Evolutionary conservation across 768 basidiomycete species (phyloP).

Genomic region (Suillus occidentalis): DNA sequence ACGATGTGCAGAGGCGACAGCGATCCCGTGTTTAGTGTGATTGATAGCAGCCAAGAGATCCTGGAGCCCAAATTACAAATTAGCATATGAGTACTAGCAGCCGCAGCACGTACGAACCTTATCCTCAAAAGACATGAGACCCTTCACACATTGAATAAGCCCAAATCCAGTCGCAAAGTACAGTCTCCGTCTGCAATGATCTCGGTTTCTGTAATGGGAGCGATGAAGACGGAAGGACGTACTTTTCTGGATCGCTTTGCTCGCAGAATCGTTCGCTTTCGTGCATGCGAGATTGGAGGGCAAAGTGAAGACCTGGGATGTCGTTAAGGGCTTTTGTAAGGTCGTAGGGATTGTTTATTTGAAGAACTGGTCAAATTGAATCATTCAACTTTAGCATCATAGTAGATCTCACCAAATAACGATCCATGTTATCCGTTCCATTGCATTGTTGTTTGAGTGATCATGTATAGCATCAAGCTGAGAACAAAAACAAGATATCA

Average conservation of each 20-base stretch:
- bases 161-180: constrained; percentile 88
- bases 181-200: constrained; percentile 54
- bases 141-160: constrained; percentile 88
- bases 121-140: constrained; percentile 90
- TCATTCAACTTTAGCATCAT: constrained; percentile 8
- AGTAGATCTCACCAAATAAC: constrained; percentile 57
- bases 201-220: constrained; percentile 5
- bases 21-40: constrained; percentile 72
- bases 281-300: constrained; percentile 77
- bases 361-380: constrained; percentile 17
- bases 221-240: constrained; percentile 31
- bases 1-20: constrained; percentile 73
- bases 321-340: constrained; percentile 55
- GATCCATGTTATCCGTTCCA: constrained; percentile 88
- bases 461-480: constrained; percentile 92
- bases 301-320: constrained; percentile 60
- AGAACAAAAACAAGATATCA: neutral
- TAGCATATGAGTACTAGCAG: neutral
- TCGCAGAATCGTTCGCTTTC: constrained; percentile 81
- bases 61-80: constrained; percentile 30
- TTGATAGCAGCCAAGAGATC: constrained; percentile 79
- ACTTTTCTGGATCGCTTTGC: constrained; percentile 59
- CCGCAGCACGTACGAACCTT: constrained; percentile 45
- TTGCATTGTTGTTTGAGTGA: constrained; percentile 84
- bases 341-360: constrained; percentile 47